Evolutionary conservation across 352 stramenopile species (phyloP), one percentile per base, ranked within the genome.

Genomic region (Bremia lactucae): DNA sequence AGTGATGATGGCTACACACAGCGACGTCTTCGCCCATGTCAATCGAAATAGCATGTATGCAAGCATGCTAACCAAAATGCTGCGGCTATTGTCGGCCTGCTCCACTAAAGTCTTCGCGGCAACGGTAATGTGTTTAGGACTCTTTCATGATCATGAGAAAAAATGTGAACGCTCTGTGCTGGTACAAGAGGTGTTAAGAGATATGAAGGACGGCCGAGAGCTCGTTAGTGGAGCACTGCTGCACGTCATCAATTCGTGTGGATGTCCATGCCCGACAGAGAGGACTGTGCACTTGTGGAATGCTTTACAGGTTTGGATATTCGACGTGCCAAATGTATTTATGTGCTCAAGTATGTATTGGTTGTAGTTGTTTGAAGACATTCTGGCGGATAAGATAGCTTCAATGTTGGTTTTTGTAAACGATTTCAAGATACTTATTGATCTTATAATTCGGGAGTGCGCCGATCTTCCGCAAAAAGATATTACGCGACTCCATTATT

Each of bases 211-310:
- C 18, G 75, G 75, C 8, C 62, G 60, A 15, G 53, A 87, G 33
- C 68, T 85, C 49, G 36, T 87, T 16, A 68, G 75, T 23, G 70
- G 68, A 13, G 75, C 75, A 36, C 34, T 87, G 29, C 55, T 87
- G 49, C 72, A 87, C 52, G 75, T 85, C 45, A 83, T 87, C 49
- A 87, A 87, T 42, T 83, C 72, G 49, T 85, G 75, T 22, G 75
- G 75, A n/a, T 85, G 64, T 53, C 75, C 75, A 28, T 84, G 71
- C 51, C 59, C 64, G 0, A 31, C 26, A 1, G 42, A 58, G 31
- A 54, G 71, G 13, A 42, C 52, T 18, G 46, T 65, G 6, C 60
- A 81, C 19, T 52, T 87, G 9, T 62, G 55, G 42, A 74, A 85
- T 33, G 39, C 61, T 13, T 43, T 87, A 4, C 64, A 79, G 65